Base-by-base conservation (phyloP, 352 stramenopile species). In the Phytopythium sindhum region DNA sequence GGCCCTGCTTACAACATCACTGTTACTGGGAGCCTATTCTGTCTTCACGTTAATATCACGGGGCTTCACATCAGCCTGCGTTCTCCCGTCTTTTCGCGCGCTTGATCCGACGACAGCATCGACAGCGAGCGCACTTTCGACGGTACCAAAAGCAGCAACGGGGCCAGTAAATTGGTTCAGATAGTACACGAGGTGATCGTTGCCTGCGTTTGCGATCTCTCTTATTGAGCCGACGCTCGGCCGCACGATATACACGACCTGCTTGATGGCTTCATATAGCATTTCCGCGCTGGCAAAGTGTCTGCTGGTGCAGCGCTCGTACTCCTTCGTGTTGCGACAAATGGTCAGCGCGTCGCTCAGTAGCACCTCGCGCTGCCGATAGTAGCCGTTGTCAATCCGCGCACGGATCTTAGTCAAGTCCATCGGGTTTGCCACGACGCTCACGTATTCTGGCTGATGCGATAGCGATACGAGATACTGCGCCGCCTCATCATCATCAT, bases 401-500 rank as follows among this genome's bases (percentile, higher is more conserved):
- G 51, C 51, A 26, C 51, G 51, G 33, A 57, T 57, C 51, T 42
- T 42, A 24, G 19, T 57, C 4, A 57, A 24, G 33, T 57, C 51
- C 28, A 57, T 24, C 11, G 51, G 51, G n/a, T 57, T 57, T 7
- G 28, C 51, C 12, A 57, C 33, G 19, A 44, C 33, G 6, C 33
- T 26, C 12, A 57, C 17, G 17, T 57, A 57, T 15, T 44, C 51
- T 4, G 28, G 15, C 15, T 28, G 29, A 17, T 41, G 24, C 17
- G 11, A 10, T 3, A 55, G 48, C 48, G 48, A 21, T 1, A 55
- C 24, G 12, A 33, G 24, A n/a, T n/a, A 51, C 8, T 8, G n/a
- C 24, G n/a, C 45, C 29, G 4, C 45, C 6, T 55, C 48, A 5
- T 55, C 11, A 33, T 55, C 7, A 10, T 33, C n/a, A n/a, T n/a